Evolutionary conservation across 148 eudicot species (phyloP), one percentile per base, ranked within the genome.

Genomic region (Spergularia bocconei): DNA sequence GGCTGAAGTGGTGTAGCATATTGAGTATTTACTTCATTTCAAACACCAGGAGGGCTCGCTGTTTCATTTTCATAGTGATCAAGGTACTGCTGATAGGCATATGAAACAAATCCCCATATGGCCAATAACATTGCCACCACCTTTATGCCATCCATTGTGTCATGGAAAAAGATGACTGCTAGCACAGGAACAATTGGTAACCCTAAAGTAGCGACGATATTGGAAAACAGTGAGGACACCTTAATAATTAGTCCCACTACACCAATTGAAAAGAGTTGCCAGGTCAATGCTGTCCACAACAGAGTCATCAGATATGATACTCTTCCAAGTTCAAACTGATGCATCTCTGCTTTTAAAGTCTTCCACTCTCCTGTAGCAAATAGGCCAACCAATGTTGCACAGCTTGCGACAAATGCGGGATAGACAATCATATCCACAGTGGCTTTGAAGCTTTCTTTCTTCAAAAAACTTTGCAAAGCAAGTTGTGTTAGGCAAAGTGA

Each of bases 31-130:
- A 23, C 17, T 61, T 33, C 44, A 11, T 20, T 44, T 66, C 39
- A 55, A 75, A 64, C 64, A 21, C 14, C 19, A 7, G 50, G 1
- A 2, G 25, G 54, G 23, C 25, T 19, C 56, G 1, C 17, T 12
- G 56, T 17, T 62, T 52, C 48, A 29, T 33, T 11, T 68, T 76
- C 58, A 11, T 54, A 23, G 12, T 76, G 79, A 74, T 87, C 87
- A 15, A 82, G 76, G 73, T 78, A 87, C 36, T 85, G 79, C 51
- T 84, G 86, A 63, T 80, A 84, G 20, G 77, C 77, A 69, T 84
- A 87, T 6, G 89, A 87, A 65, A 80, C 61, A 23, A 82, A 86
- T 1, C 89, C 89, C 89, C 89, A 86, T 11, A 84, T 4, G 36
- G 87, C 86, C 69, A 87, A 56, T 57, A 84, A 16, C 79, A 84